phyloP scores from a whole-genome alignment of 768 basidiomycete species.

The Suillus brevipes region DNA sequence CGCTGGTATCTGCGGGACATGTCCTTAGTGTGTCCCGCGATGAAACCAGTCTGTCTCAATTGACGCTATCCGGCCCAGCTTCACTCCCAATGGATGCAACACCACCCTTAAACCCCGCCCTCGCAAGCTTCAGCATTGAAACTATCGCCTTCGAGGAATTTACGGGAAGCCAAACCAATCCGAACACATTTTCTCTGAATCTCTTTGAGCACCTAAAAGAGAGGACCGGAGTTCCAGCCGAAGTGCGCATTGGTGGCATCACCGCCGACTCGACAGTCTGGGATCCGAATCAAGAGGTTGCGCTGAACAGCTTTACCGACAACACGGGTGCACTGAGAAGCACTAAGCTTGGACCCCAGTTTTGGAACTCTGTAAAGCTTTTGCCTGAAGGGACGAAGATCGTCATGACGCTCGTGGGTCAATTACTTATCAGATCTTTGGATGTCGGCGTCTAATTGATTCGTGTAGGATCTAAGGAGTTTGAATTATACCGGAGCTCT shows the following conservation, averaged over 20 bases:
- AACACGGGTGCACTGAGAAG: slow-evolving; percentile 44
- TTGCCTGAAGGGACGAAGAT: slow-evolving; percentile 50
- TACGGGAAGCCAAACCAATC: slow-evolving; percentile 44
- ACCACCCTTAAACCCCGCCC: slow-evolving; percentile 40
- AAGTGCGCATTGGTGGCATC: slow-evolving; percentile 54
- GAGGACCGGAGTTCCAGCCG: slow-evolving; percentile 45
- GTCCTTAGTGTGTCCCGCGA: slow-evolving; percentile 10
- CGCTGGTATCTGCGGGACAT: slow-evolving; percentile 14
- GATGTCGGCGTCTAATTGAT: background rate
- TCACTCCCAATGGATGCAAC: slow-evolving; percentile 46
- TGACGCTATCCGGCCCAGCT: slow-evolving; percentile 43
- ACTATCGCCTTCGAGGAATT: slow-evolving; percentile 54
- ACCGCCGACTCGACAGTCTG: slow-evolving; percentile 56
- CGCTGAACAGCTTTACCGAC: slow-evolving; percentile 42
- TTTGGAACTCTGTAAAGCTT: slow-evolving; percentile 46
- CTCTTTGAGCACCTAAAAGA: slow-evolving; percentile 46
- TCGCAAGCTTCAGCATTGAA: slow-evolving; percentile 57
- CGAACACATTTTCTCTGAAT: slow-evolving; percentile 44
- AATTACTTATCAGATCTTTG: background rate
- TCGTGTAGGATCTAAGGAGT: slow-evolving; percentile 43
- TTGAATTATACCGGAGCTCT: slow-evolving; percentile 44
- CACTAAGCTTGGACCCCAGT: slow-evolving; percentile 51
- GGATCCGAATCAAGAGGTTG: slow-evolving; percentile 38
- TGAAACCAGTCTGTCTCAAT: slow-evolving; percentile 8
- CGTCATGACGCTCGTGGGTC: slow-evolving; percentile 43